Evolutionary conservation across 2,329 filamentous ascomycete genomes (phyloP).

Genomic region (Metarhizium robertsii): DNA sequence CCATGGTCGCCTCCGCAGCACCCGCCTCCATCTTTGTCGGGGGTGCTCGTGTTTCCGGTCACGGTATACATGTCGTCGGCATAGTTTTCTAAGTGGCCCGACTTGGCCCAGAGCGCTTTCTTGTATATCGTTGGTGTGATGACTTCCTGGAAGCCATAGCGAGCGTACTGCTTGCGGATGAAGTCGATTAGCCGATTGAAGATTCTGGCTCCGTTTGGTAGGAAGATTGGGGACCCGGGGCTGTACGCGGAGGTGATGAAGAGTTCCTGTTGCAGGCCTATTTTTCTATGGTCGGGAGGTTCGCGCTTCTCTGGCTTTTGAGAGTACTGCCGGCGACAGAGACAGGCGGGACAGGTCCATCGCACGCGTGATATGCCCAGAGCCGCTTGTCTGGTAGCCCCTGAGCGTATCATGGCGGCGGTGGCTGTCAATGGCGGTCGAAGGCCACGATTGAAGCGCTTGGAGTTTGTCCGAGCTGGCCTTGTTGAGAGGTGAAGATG

Average conservation of each 20-base stretch:
- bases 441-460: neutral
- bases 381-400: conserved; percentile 12
- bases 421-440: conserved; percentile 2
- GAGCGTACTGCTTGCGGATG: conserved; percentile 71
- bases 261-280: conserved; percentile 59
- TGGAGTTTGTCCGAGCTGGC: neutral
- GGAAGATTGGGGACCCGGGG: conserved; percentile 76
- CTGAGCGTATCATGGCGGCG: conserved; percentile 21
- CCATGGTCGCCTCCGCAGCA: conserved; percentile 23
- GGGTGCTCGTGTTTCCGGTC: conserved; percentile 34
- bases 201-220: conserved; percentile 71
- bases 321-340: conserved; percentile 20
- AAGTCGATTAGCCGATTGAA: conserved; percentile 80
- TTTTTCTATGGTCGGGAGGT: conserved; percentile 48
- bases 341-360: conserved; percentile 24
- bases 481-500: neutral
- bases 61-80: conserved; percentile 90
- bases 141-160: conserved; percentile 81
- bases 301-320: conserved; percentile 18
- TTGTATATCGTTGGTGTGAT: conserved; percentile 89
- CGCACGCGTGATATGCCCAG: conserved; percentile 10
- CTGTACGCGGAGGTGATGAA: conserved; percentile 74
- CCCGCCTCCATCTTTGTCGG: conserved; percentile 7
- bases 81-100: conserved; percentile 83
- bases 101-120: conserved; percentile 75